Evolutionary conservation across 257 asterid genomes (phyloP), one percentile per base, ranked within the genome.

Genomic region (Catharanthus roseus): DNA sequence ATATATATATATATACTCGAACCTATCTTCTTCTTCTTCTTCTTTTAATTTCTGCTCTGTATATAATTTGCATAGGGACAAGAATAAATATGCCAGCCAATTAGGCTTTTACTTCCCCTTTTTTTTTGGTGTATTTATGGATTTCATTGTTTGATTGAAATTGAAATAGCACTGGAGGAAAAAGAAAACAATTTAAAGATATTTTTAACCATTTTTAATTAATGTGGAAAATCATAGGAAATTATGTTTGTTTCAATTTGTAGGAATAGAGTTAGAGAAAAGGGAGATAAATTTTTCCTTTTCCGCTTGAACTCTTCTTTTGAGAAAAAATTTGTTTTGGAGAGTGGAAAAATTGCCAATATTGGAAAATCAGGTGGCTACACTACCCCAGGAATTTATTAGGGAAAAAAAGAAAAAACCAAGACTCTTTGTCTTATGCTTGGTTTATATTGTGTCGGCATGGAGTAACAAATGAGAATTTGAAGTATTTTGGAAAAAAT

Each of bases 361-460:
- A 19, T 49, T 49, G 55, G 19, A 49, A 47, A 3, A 2, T 0
- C n/a, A 49, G 55, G 9, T 16, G 55, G 55, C 24, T 4, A 49
- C 55, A 18, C 23, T 49, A 49, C 55, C 24, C 55, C 55, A 49
- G 55, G 24, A 49, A 10, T 49, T 49, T 19, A 49, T 13, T 49
- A 5, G 55, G n/a, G 24, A 49, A 34, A 55, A 55, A 1, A 9
- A n/a, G n/a, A n/a, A n/a, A 38, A 38, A 38, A 9, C 18, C 31
- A 8, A 55, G 26, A 55, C 3, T 26, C 31, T 7, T n/a, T 4
- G 1, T 53, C 31, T 28, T 28, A 28, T 28, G 42, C 1, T 60
- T 16, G 18, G 67, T 33, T 31, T 18, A 18, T 11, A 34, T 34
- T 55, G 67, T 79, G 81, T 86, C 83, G 82, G 83, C 86, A 82